A percentile compares a stretch with the other conserved stretches of the same genome.
phyloP scores from a whole-genome alignment of 2,329 filamentous ascomycete species.

The Fonsecaea pedrosoi region DNA sequence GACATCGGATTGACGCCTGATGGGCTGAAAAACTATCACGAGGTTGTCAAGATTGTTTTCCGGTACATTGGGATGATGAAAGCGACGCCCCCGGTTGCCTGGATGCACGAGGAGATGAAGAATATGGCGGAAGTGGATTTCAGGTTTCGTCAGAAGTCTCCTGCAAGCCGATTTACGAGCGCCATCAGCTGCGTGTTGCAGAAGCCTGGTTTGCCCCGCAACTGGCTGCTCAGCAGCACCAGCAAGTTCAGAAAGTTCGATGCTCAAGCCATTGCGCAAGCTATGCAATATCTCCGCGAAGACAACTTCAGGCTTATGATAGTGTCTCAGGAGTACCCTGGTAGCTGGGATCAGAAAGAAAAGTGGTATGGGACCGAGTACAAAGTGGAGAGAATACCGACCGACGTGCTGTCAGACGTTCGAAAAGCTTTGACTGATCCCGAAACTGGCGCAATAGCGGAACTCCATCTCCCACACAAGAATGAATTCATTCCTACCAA shows the following conservation, averaged over 20 bases:
- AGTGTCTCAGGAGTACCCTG: conserved; percentile 82
- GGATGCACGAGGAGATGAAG: conserved; percentile 94
- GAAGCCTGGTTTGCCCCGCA: conserved; percentile 75
- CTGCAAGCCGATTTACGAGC: conserved; percentile 87
- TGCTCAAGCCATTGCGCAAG: conserved; percentile 74
- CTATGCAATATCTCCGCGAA: conserved; percentile 74
- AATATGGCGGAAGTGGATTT: conserved; percentile 92
- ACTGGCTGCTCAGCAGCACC: conserved; percentile 84
- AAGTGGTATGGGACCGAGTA: conserved; percentile 99
- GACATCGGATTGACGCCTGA: conserved; percentile 83
- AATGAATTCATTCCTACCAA: conserved; percentile 96
- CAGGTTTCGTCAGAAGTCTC: conserved; percentile 91
- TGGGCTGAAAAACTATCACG: conserved; percentile 79
- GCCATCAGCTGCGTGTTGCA: conserved; percentile 88
- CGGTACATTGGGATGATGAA: conserved; percentile 88
- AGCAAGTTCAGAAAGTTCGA: conserved; percentile 81
- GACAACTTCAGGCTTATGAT: conserved; percentile 90
- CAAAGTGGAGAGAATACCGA: conserved; percentile 77
- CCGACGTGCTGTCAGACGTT: conserved; percentile 75
- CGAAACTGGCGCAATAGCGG: conserved; percentile 65
- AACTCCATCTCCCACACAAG: conserved; percentile 84
- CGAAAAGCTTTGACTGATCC: conserved; percentile 66
- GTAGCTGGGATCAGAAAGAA: conserved; percentile 84
- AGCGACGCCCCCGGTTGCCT: conserved; percentile 80
- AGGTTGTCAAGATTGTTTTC: conserved; percentile 83